Evolutionary conservation across 2,329 filamentous ascomycete species (phyloP), one percentile per base, ranked within the genome.

Genomic region (Aspergillus arachidicola): DNA sequence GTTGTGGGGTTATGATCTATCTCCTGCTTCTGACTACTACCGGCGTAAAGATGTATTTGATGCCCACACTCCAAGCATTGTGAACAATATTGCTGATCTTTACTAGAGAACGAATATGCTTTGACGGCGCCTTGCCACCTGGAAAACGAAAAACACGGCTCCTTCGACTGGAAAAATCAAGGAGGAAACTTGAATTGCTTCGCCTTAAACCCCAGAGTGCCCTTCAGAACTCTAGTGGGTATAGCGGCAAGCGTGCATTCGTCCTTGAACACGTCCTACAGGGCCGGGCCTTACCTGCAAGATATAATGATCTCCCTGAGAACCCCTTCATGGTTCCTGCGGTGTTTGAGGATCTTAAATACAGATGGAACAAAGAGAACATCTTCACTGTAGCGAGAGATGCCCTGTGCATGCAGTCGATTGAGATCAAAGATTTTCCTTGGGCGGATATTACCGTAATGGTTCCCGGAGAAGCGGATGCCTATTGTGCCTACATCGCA

Each of bases 391-490:
- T 69, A 16, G 59, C 67, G 14, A 36, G 64, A 23, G 62, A 64
- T 36, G 10, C 64, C 53, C 57, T 60, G 21, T 55, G 74, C 66
- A 5, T 71, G 65, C 64, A 72, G 83, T 51, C 80, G 10, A 23
- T 57, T 30, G 51, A 59, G 5, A 34, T 64, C 26, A 55, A 48
- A n/a, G 66, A 66, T 6, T 74, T 72, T 60, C 71, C 70, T 19
- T 81, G 78, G 77, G 72, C 71, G 10, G 64, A 72, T 2, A 69
- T 79, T 6, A 83, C 82, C 0, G 78, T 82, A 28, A 82, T 95
- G 14, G 89, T 96, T 0, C 88, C 92, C 0, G 93, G 91, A 0
- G 94, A 98, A 78, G 94, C 94, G 1, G 94, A 98, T 73, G 78
- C 83, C 28, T 95, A 87, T 78, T 97, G 93, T 74, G 93, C 92